Base-by-base conservation (phyloP, 805 yeast species). In the Kodamaea sagamina region DNA sequence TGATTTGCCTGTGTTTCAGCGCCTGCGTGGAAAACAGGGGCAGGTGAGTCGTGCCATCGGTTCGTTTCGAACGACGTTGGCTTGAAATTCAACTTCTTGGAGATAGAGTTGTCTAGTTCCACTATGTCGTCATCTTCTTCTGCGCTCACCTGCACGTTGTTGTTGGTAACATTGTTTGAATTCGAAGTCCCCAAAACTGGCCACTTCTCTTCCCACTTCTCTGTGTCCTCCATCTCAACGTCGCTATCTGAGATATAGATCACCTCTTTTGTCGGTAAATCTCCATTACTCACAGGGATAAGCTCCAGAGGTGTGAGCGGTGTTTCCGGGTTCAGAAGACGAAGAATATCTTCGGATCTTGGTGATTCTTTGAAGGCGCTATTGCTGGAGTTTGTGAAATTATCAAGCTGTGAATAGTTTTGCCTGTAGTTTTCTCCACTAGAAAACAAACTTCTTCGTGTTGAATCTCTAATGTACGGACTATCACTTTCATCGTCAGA, bases 51-150 rank as follows among this genome's bases (percentile, higher is more conserved):
- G 39, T 17, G 43, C 34, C 4, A 15, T 6, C 17, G 10, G 17
- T 18, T 40, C 29, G 11, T 19, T 4, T 41, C 43, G 17, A 50
- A 50, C 2, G 49, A 36, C 1, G 50, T 45, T 6, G 47, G 48
- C 24, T 50, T 50, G 45, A 50, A 50, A 5, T 42, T 41, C 21
- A 32, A 31, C 16, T 44, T 41, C 12, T 37, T 19, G 7, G 43
- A 35, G 2, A 41, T 45, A 4, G 44, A 42, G 6, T 42, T 44
- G 16, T 47, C 53, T 17, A 50, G 21, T 7, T 45, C 48, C 13
- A 46, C 38, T 11, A 50, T 21, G 19, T 50, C 53, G 12, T 49
- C 53, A 10, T 47, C 49, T 4, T 35, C 25, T 4, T 43, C 47
- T 6, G 32, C 36, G 15, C 21, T 16, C n/a, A 15, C 21, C 31